These are phyloP conservation scores for Phytophthora citricola DNA, from an alignment of 352 stramenopile genomes.

Conservation along the genomic window DNA sequence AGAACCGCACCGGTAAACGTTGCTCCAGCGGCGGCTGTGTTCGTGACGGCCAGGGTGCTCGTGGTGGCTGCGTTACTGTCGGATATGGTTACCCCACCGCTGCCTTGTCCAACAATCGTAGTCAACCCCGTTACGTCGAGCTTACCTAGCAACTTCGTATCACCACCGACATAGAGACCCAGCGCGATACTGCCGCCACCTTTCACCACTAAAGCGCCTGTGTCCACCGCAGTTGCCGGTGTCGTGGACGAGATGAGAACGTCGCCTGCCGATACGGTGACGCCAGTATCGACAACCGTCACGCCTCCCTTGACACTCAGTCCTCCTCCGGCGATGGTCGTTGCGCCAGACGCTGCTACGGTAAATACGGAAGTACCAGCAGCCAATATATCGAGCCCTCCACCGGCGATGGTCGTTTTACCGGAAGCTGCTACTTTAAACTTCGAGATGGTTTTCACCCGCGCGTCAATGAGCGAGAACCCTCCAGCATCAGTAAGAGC, in stretches of 20 bases:
- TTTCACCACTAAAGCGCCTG: too few species aligned
- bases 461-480: too few species aligned
- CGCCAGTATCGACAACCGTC: neutral
- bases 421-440: too few species aligned
- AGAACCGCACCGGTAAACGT: conserved; percentile 15
- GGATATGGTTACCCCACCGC: conserved; percentile 12
- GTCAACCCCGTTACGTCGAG: neutral
- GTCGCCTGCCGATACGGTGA: neutral
- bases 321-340: too few species aligned
- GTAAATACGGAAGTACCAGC: too few species aligned
- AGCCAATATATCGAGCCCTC: too few species aligned
- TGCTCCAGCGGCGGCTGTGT: neutral
- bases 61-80: neutral
- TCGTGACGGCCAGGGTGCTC: conserved; percentile 16
- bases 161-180: too few species aligned
- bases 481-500: conserved; percentile 16
- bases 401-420: too few species aligned
- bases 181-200: too few species aligned
- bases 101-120: neutral
- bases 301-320: neutral
- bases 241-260: conserved; percentile 1
- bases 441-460: neutral
- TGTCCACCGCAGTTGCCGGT: neutral
- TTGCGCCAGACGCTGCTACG: too few species aligned
- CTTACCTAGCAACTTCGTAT: too few species aligned